These are phyloP conservation scores for Termitomyces sp. DNA, from an alignment of 768 basidiomycete species.

Conservation along the genomic window DNA sequence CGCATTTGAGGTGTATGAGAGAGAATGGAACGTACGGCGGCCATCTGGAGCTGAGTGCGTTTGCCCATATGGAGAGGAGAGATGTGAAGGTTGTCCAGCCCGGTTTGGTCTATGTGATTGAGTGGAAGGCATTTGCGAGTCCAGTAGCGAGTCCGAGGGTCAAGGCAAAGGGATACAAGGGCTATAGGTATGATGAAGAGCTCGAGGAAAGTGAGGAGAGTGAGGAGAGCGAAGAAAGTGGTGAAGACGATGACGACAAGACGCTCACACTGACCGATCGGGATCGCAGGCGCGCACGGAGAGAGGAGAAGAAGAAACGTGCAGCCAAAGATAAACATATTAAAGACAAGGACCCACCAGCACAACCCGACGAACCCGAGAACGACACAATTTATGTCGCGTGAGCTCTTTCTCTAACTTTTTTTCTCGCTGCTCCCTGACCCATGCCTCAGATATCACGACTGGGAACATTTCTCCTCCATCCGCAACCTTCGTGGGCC, in stretches of 20 bases:
- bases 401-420: slow-evolving; percentile 41
- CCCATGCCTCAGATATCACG: slow-evolving; percentile 58
- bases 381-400: slow-evolving; percentile 70
- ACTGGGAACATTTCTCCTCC: slow-evolving; percentile 95
- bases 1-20: slow-evolving; percentile 73
- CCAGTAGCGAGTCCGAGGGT: slow-evolving; percentile 20
- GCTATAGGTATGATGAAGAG: slow-evolving; percentile 8
- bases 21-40: slow-evolving; percentile 80
- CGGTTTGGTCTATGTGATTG: slow-evolving; percentile 85
- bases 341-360: slow-evolving; percentile 11
- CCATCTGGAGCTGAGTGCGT: slow-evolving; percentile 90
- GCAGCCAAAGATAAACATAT: background rate
- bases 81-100: slow-evolving; percentile 93
- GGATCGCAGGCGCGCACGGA: slow-evolving; percentile 36
- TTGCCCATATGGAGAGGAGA: slow-evolving; percentile 71
- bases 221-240: background rate
- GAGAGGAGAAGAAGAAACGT: slow-evolving; percentile 17
- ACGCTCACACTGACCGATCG: slow-evolving; percentile 25
- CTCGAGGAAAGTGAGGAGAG: background rate
- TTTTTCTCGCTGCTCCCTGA: background rate
- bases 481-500: slow-evolving; percentile 85
- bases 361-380: background rate
- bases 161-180: background rate
- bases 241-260: slow-evolving; percentile 17
- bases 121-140: slow-evolving; percentile 59